Evolutionary conservation across 768 basidiomycete genomes (phyloP).

Genomic region (Paxillus involutus): DNA sequence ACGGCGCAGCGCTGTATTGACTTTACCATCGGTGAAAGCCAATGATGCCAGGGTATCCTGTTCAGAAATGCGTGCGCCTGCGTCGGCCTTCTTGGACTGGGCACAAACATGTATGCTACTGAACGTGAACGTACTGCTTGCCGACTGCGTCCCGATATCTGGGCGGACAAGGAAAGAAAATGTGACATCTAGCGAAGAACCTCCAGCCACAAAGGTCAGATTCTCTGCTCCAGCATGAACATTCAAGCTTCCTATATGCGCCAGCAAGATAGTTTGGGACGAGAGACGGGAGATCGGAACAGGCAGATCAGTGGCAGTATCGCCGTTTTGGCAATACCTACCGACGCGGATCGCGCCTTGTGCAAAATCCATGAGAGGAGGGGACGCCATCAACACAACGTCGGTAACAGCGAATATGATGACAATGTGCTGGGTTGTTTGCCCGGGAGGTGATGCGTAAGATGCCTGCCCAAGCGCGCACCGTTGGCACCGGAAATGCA

Average conservation of each 20-base stretch:
- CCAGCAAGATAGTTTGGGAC: constrained; percentile 37
- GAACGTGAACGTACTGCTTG: constrained; percentile 49
- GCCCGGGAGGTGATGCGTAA: constrained; percentile 12
- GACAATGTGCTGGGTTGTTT: constrained; percentile 18
- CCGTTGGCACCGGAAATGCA: constrained; percentile 25
- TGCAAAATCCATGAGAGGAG: constrained; percentile 59
- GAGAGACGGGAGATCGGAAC: not conserved
- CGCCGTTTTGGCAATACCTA: constrained; percentile 29
- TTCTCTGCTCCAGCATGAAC: constrained; percentile 72
- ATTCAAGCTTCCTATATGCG: constrained; percentile 43
- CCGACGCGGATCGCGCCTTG: constrained; percentile 55
- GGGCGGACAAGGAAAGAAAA: constrained; percentile 17
- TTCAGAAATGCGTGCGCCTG: constrained; percentile 37
- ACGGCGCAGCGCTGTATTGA: constrained; percentile 46
- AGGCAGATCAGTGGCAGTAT: not conserved
- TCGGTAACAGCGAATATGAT: constrained; percentile 41
- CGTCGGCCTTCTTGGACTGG: constrained; percentile 44
- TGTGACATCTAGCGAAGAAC: constrained; percentile 29
- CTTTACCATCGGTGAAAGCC: constrained; percentile 43
- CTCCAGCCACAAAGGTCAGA: constrained; percentile 60
- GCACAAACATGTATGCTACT: constrained; percentile 58
- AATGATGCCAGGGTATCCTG: constrained; percentile 66
- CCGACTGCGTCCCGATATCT: constrained; percentile 35
- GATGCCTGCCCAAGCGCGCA: constrained; percentile 9
- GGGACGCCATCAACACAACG: constrained; percentile 45